These are phyloP conservation scores for Anthracocystis walkeri DNA, from an alignment of 1,284 basidiomycete species.

Conservation along the genomic window DNA sequence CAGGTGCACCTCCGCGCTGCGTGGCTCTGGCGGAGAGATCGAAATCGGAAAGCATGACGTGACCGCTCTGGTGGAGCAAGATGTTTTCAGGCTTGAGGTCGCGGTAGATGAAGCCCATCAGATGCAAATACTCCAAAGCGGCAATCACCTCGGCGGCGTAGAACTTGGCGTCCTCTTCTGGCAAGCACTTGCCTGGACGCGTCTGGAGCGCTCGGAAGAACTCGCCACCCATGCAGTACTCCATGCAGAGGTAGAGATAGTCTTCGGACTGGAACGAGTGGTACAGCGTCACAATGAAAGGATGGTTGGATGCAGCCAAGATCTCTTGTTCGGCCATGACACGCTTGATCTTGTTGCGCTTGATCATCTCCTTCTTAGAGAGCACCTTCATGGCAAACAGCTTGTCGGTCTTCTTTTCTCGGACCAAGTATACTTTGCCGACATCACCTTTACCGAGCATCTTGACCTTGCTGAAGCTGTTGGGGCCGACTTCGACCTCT, in stretches of 20 bases:
- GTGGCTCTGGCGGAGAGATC: constrained; percentile 96
- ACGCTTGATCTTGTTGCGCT: constrained; percentile 69
- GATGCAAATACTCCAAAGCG: constrained; percentile 95
- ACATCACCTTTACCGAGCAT: constrained; percentile 69
- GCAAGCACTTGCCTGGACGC: constrained; percentile 91
- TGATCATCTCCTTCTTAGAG: constrained; percentile 69
- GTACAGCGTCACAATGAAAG: constrained; percentile 69
- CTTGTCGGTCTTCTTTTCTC: constrained; percentile 62
- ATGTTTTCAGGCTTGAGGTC: constrained; percentile 99
- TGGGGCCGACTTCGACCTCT: constrained; percentile 65
- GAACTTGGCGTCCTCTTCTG: constrained; percentile 94
- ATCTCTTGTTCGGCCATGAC: constrained; percentile 69
- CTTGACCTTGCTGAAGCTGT: constrained; percentile 67
- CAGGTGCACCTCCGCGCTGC: constrained; percentile 80
- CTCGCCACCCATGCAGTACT: constrained; percentile 98
- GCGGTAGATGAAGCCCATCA: constrained; percentile 99
- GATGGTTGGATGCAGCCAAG: constrained; percentile 66
- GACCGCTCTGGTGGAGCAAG: constrained; percentile 96
- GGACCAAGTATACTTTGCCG: constrained; percentile 68
- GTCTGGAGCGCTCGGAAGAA: constrained; percentile 90
- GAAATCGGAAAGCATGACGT: constrained; percentile 99
- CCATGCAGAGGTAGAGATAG: constrained; percentile 69
- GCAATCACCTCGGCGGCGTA: constrained; percentile 98
- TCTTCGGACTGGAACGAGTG: constrained; percentile 69
- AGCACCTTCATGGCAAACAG: constrained; percentile 69